These are phyloP conservation scores for Nemania sp. DNA, from an alignment of 2,329 filamentous ascomycete genomes.

Conservation along the genomic window DNA sequence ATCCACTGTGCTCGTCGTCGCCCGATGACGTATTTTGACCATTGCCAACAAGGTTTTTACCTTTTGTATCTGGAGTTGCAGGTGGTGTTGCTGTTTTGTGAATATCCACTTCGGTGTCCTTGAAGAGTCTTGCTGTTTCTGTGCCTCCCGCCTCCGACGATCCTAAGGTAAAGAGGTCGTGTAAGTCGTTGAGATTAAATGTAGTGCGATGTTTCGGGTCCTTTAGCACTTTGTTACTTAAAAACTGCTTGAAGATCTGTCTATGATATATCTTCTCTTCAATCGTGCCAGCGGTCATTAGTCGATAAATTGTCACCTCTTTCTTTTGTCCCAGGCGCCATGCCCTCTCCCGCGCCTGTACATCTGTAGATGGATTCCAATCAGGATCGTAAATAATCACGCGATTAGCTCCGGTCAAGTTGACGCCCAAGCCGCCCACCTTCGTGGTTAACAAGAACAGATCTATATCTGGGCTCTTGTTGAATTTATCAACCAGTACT, in stretches of 20 bases:
- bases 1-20: conserved; percentile 49
- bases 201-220: conserved; percentile 94
- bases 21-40: conserved; percentile 26
- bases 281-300: conserved; percentile 98
- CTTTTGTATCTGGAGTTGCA: conserved; percentile 31
- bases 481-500: conserved; percentile 91
- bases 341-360: conserved; percentile 93
- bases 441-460: conserved; percentile 96
- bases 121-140: conserved; percentile 87
- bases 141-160: conserved; percentile 76
- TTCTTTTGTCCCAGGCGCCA: conserved; percentile 96
- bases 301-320: conserved; percentile 93
- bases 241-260: conserved; percentile 98
- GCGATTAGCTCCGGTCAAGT: conserved; percentile 92
- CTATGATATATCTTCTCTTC: conserved; percentile 99
- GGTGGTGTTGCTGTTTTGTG: conserved; percentile 50
- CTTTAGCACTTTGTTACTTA: conserved; percentile 94
- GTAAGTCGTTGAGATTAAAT: conserved; percentile 89
- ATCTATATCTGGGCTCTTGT: conserved; percentile 80
- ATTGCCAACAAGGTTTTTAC: conserved; percentile 14
- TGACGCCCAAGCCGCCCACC: conserved; percentile 92
- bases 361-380: conserved; percentile 97
- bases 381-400: conserved; percentile 99
- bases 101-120: conserved; percentile 83
- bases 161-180: conserved; percentile 89